Percentiles rank a stretch among this genome's conserved stretches.
Conservation (phyloP, 2,329 filamentous ascomycete genomes). For the Escovopsis sp. region DNA sequence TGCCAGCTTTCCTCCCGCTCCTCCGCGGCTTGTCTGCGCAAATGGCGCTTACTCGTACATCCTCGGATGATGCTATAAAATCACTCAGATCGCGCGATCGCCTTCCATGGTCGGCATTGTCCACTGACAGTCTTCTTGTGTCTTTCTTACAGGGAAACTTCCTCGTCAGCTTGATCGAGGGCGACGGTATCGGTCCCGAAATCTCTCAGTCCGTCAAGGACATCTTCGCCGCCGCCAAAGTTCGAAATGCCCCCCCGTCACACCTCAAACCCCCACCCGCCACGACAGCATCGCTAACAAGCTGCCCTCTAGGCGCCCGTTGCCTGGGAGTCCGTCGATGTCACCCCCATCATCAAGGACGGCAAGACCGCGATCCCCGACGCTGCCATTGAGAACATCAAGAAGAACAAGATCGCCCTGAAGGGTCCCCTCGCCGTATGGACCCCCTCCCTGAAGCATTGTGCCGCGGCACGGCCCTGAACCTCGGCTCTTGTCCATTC, state of each 20-base stretch:
- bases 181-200: slow-evolving; percentile 96
- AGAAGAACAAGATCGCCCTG: slow-evolving; percentile 90
- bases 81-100: slow-evolving; percentile 21
- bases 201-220: slow-evolving; percentile 97
- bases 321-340: slow-evolving; percentile 94
- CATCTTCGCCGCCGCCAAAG: slow-evolving; percentile 91
- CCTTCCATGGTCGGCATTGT: too few relatives aligned
- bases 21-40: slow-evolving; percentile 8
- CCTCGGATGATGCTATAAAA: slow-evolving; percentile 17
- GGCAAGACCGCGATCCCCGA: slow-evolving; percentile 93
- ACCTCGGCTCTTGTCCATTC: slow-evolving; percentile 2
- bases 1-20: slow-evolving; percentile 4
- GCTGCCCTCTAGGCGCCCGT: slow-evolving; percentile 53
- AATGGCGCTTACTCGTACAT: slow-evolving; percentile 14
- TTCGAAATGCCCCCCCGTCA: slow-evolving; percentile 26
- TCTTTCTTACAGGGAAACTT: slow-evolving; percentile 60
- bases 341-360: slow-evolving; percentile 84
- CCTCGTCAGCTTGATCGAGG: slow-evolving; percentile 93
- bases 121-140: slow-evolving; percentile 9
- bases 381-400: slow-evolving; percentile 82
- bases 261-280: neutral
- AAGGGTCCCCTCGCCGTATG: slow-evolving; percentile 96
- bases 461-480: neutral
- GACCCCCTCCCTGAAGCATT: too few relatives aligned
- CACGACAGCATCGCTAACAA: slow-evolving; percentile 11